A percentile compares a stretch with the other conserved stretches of the same genome.
Conservation (phyloP, 2,329 filamentous ascomycete species). For the Myriosclerotinia curreyana region DNA sequence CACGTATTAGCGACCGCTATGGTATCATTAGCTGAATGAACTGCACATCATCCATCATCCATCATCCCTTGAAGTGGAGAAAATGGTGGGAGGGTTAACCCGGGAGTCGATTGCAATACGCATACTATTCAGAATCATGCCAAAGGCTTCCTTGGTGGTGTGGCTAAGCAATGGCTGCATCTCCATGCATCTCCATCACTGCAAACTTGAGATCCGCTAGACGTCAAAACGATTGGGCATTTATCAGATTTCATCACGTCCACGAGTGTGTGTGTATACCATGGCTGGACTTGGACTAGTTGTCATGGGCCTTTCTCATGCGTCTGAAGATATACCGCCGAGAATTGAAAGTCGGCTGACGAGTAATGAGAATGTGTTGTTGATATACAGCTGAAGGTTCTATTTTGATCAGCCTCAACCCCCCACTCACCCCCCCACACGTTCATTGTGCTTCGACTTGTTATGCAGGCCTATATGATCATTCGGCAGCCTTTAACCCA, state of each 20-base stretch:
- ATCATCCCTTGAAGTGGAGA: background rate
- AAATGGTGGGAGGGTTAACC: background rate
- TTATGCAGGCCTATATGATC: slow-evolving; percentile 18
- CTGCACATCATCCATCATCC: slow-evolving; percentile 11
- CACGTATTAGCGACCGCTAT: slow-evolving; percentile 11
- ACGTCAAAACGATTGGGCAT: background rate
- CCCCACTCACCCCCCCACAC: slow-evolving; percentile 1
- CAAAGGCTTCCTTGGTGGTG: no score
- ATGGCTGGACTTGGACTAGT: background rate
- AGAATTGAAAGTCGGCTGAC: slow-evolving; percentile 10
- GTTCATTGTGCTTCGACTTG: slow-evolving; percentile 14
- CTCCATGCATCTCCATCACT: background rate
- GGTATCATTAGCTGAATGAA: background rate
- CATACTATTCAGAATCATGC: no score
- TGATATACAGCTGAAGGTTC: slow-evolving; percentile 18
- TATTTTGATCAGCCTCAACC: slow-evolving; percentile 18
- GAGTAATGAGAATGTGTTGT: slow-evolving; percentile 10
- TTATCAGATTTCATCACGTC: background rate
- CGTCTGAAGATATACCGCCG: background rate
- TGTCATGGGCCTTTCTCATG: background rate
- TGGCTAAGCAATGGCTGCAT: slow-evolving; percentile 7
- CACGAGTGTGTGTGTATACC: no score
- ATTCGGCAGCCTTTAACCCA: background rate
- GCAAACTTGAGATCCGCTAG: background rate
- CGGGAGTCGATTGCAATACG: background rate